Base-by-base conservation (phyloP, 75 land plant species). In the Pinus albicaulis region DNA sequence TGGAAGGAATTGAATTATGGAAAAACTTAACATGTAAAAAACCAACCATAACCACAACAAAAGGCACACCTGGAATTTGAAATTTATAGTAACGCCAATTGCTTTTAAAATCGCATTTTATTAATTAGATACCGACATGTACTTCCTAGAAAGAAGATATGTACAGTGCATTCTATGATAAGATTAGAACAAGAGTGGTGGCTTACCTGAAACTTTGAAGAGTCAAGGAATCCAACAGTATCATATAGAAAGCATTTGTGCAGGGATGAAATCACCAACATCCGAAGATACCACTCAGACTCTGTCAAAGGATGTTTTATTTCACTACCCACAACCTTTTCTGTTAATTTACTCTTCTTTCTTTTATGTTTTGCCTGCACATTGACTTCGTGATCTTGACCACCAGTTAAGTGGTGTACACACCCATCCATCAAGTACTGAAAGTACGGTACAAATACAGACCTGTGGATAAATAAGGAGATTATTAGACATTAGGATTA, bases 361-460 rank as follows among this genome's bases (percentile, higher is more conserved):
- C 57, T 80, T 75, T 88, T 90, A n/a, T 41, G 71, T 22, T 74
- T 79, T 26, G 28, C 73, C 7, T 59, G 36, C 73, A 24, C 20
- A 58, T 52, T 62, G 53, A 3, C 25, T 36, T 68, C 80, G 2
- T 16, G 36, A 64, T 82, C 80, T 71, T 82, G 79, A 80, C 76
- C 75, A 53, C 76, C 83, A 58, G 77, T 79, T 36, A 95, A 85
- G 66, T 86, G 74, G 26, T 59, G 76, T 15, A 86, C 76, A 82
- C 92, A 92, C 34, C 87, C 83, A 56, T 94, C 88, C 7, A 90
- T 84, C 79, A 96, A 82, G 77, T 92, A 94, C 58, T 92, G 89
- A 76, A 92, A 96, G 76, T 96, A 96, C 0, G 99, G 98, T 23
- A 96, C 99, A 89, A 96, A 94, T 25, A 94, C 71, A 36, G 98